A percentile compares a stretch with the other conserved stretches of the same genome.
These are phyloP conservation scores for Gomphus bonarii DNA, from an alignment of 1,284 basidiomycete genomes.

Conservation along the genomic window DNA sequence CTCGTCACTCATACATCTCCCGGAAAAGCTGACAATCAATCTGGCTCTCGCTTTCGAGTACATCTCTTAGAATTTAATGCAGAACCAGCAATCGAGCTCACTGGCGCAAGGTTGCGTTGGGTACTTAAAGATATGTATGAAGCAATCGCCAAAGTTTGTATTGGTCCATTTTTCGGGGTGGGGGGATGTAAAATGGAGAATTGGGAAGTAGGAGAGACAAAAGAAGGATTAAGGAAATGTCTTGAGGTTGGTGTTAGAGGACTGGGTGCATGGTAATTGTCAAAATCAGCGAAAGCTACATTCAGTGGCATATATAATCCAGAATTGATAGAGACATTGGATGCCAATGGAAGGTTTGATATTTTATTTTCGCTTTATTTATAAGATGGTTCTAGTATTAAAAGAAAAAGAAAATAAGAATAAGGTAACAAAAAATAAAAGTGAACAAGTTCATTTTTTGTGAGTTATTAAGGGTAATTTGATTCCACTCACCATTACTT, in stretches of 20 bases:
- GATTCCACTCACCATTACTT: no score
- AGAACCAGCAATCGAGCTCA: slow-evolving; percentile 93
- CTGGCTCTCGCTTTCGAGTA: slow-evolving; percentile 38
- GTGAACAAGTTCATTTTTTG: no score
- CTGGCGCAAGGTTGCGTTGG: slow-evolving; percentile 74
- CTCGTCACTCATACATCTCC: slow-evolving; percentile 50
- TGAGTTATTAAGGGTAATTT: no score
- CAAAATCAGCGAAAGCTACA: not conserved
- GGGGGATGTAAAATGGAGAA: not conserved
- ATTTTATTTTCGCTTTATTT: no score
- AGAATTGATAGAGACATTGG: no score
- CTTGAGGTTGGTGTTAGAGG: slow-evolving; percentile 1
- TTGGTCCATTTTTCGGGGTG: slow-evolving; percentile 51
- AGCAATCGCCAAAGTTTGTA: slow-evolving; percentile 56
- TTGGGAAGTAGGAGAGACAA: slow-evolving; percentile 14
- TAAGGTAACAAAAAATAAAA: no score
- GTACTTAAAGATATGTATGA: slow-evolving; percentile 76
- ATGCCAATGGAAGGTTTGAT: no score
- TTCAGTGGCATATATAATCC: not conserved
- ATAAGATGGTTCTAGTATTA: no score
- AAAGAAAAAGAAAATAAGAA: no score
- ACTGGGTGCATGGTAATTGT: not conserved
- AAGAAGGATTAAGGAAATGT: slow-evolving; percentile 13
- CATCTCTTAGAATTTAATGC: slow-evolving; percentile 89
- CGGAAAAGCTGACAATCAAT: slow-evolving; percentile 5